Base-by-base conservation (phyloP, 2,329 filamentous ascomycete genomes). In the Eutypella sp. region DNA sequence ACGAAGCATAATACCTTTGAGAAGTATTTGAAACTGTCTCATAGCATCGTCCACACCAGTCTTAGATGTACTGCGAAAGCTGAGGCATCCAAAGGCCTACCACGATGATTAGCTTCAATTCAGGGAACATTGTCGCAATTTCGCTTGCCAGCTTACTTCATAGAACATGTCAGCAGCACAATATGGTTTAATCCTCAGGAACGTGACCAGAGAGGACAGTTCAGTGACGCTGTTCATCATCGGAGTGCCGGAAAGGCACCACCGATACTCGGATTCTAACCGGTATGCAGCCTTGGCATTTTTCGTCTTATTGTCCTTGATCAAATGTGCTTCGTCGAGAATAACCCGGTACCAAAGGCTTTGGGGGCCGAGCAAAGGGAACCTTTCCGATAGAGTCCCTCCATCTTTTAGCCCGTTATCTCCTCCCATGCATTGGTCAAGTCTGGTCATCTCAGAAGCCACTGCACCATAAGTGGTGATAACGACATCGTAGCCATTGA, bases 161-260 rank as follows among this genome's bases (percentile, higher is more conserved):
- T 75, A 75, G 62, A 95, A 95, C 19, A 70, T 68, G 0, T 77
- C 68, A 68, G 77, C 78, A 13, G 78, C 71, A 55, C 78, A 79
- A 64, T 93, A 95, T 2, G 89, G 89, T 48, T 76, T 76, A 59
- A 95, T 91, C 2, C 76, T 74, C 15, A 95, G 72, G 58, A 95
- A 96, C 2, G 79, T 77, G 38, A 96, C 73, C 18, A 95, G 68
- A 1, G 89, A 87, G 57, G 80, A 90, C 3, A 95, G 72, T 57
- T 96, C 91, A 20, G 79, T 72, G 3, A 92, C 81, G 11, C 76
- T 81, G 56, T 96, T 96, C 85, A 93, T 93, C 85, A 92, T 90
- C 0, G 88, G 88, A 0, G 88, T 93, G 23, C 88, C 88, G 3
- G 84, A 89, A 63, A 92, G 77, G 59, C 85, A 89, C 70, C 87